Evolutionary conservation across 495 filamentous ascomycete species (phyloP).

Genomic region (Astrothelium subdiscretum): DNA sequence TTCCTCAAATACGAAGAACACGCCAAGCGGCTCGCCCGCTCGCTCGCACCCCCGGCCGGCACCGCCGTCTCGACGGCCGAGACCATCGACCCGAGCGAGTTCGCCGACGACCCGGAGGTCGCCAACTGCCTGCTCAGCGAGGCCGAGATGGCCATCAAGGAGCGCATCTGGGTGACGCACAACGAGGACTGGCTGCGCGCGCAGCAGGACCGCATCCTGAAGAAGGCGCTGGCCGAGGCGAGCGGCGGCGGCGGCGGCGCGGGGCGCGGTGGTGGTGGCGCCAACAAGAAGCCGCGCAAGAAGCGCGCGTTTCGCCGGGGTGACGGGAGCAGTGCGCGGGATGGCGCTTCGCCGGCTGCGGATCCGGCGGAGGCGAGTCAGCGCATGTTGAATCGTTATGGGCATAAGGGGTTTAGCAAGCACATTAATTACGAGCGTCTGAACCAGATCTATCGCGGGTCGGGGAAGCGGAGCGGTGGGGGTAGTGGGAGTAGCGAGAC

Average conservation of each 20-base stretch:
- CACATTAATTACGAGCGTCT: constrained; percentile 21
- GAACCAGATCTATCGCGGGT: constrained; percentile 14
- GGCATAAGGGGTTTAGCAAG: constrained; percentile 9
- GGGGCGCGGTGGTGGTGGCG: constrained; percentile 30
- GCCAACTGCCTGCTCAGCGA: constrained; percentile 58
- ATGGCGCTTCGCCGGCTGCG: constrained; percentile 17
- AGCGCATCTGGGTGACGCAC: constrained; percentile 82
- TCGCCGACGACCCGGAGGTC: constrained; percentile 79
- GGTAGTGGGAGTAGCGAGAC: background rate
- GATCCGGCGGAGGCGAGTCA: constrained; percentile 18
- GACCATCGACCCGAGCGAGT: constrained; percentile 47
- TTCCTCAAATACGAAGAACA: constrained; percentile 7
- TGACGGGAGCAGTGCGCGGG: constrained; percentile 28
- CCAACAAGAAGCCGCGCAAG: constrained; percentile 34
- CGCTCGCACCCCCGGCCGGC: background rate
- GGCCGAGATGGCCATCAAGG: constrained; percentile 63
- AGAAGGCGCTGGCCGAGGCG: constrained; percentile 47
- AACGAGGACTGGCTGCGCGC: constrained; percentile 83
- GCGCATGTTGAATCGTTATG: constrained; percentile 18
- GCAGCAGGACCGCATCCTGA: constrained; percentile 64
- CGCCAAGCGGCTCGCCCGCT: constrained; percentile 2
- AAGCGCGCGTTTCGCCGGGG: constrained; percentile 9
- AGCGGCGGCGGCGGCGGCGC: constrained; percentile 33
- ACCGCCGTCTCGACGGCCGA: background rate
- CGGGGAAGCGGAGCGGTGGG: background rate